Evolutionary conservation across 2,329 filamentous ascomycete genomes (phyloP).

Genomic region (Metarhizium rileyi): DNA sequence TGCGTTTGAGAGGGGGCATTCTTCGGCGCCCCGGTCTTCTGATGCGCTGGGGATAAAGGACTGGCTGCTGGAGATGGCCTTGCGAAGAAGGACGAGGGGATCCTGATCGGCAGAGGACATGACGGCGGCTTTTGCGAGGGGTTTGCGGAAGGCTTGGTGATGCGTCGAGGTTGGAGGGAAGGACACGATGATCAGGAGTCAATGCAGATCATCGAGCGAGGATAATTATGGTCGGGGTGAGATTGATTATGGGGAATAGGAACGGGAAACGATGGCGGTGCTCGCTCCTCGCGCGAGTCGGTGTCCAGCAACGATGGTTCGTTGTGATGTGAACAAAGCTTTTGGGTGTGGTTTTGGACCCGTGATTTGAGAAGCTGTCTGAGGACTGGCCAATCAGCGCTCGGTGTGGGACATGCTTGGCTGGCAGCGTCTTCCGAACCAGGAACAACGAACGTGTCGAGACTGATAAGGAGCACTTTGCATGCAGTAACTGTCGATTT

Average conservation of each 20-base stretch:
- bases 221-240: not conserved
- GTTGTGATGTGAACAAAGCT: not conserved
- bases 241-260: no score
- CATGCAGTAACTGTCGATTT: no score
- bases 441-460: no score
- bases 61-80: slow-evolving; percentile 63
- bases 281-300: not conserved
- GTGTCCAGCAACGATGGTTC: not conserved
- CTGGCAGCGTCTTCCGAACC: no score
- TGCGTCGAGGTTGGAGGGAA: not conserved
- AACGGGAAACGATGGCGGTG: not conserved
- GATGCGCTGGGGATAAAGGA: slow-evolving; percentile 66
- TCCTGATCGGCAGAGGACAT: slow-evolving; percentile 60
- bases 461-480: no score
- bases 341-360: not conserved
- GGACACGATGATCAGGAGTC: not conserved
- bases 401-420: not conserved
- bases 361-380: not conserved
- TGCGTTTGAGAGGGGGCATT: slow-evolving; percentile 63
- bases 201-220: not conserved
- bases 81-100: slow-evolving; percentile 73
- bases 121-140: slow-evolving; percentile 23
- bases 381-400: not conserved
- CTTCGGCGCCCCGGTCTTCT: slow-evolving; percentile 49
- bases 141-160: not conserved